Percentiles rank a stretch among this genome's conserved stretches.
phyloP scores from a whole-genome alignment of 306 rosid species.

The Acacia confusa region DNA sequence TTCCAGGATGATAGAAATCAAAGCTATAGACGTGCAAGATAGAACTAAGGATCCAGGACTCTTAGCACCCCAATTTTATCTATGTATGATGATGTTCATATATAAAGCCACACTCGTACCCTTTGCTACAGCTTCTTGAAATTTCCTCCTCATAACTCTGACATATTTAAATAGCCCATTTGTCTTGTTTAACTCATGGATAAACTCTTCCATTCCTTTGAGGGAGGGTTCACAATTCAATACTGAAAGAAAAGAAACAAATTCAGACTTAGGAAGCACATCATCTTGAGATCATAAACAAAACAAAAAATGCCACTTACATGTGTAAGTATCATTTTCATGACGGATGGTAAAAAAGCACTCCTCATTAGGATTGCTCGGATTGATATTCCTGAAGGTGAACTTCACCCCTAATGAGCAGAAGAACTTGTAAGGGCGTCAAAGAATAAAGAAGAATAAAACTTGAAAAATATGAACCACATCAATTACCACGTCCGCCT shows the following conservation, averaged over 20 bases:
- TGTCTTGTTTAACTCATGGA: slow-evolving; percentile 72
- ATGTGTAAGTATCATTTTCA: slow-evolving; percentile 58
- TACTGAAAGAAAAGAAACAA: slow-evolving; percentile 48
- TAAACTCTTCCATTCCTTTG: slow-evolving; percentile 55
- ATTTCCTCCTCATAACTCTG: slow-evolving; percentile 74
- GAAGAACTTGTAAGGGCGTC: slow-evolving; percentile 26
- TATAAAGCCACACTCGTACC: slow-evolving; percentile 46
- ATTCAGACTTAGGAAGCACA: slow-evolving; percentile 13
- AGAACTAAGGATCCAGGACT: not conserved
- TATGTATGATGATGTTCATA: slow-evolving; percentile 6
- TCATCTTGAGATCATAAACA: slow-evolving; percentile 21
- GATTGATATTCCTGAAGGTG: slow-evolving; percentile 65
- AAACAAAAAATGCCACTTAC: slow-evolving; percentile 52
- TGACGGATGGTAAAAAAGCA: slow-evolving; percentile 66
- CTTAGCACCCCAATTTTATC: slow-evolving; percentile 16
- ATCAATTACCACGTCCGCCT: slow-evolving; percentile 79
- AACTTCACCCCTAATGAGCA: slow-evolving; percentile 69
- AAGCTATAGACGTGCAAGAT: not conserved
- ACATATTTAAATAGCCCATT: slow-evolving; percentile 82
- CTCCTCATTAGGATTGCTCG: slow-evolving; percentile 57
- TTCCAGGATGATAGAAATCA: not conserved
- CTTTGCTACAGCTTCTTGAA: slow-evolving; percentile 62
- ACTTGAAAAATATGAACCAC: slow-evolving; percentile 15
- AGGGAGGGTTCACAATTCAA: slow-evolving; percentile 71
- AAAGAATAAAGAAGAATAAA: slow-evolving; percentile 21